phyloP scores from a whole-genome alignment of 2,329 filamentous ascomycete species.

The Alternaria ethzedia region DNA sequence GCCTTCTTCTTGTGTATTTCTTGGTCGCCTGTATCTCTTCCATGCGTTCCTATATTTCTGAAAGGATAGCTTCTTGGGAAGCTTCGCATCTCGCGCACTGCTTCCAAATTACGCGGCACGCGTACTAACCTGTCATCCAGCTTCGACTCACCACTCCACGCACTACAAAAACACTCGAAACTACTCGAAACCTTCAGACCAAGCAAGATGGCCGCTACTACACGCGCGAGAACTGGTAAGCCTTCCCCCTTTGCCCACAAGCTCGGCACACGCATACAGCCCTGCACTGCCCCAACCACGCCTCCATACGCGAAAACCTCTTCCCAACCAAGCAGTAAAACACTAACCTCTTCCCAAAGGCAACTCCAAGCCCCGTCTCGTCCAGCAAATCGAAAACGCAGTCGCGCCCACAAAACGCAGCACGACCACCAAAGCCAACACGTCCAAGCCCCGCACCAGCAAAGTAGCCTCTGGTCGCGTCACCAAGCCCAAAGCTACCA shows the following conservation, averaged over 20 bases:
- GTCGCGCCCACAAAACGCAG: conserved; percentile 48
- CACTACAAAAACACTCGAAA: neutral
- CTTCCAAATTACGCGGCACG: conserved; percentile 1
- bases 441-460: conserved; percentile 42
- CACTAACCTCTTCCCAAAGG: conserved; percentile 4
- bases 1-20: neutral
- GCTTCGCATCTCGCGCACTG: neutral
- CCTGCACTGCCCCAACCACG: neutral
- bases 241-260: neutral
- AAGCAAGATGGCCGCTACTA: conserved; percentile 28
- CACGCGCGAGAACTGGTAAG: conserved; percentile 44
- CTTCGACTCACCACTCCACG: neutral
- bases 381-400: conserved; percentile 57
- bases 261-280: neutral
- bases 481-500: conserved; percentile 48
- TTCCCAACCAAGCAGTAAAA: conserved; percentile 37
- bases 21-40: neutral
- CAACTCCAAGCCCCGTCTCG: conserved; percentile 59
- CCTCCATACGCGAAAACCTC: neutral
- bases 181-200: neutral
- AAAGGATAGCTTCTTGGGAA: neutral
- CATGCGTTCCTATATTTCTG: neutral
- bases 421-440: conserved; percentile 47
- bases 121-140: neutral
- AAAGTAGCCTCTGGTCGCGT: conserved; percentile 6